Evolutionary conservation across 1,139 yeast species (phyloP).

Genomic region (Yamadazyma oceani): DNA sequence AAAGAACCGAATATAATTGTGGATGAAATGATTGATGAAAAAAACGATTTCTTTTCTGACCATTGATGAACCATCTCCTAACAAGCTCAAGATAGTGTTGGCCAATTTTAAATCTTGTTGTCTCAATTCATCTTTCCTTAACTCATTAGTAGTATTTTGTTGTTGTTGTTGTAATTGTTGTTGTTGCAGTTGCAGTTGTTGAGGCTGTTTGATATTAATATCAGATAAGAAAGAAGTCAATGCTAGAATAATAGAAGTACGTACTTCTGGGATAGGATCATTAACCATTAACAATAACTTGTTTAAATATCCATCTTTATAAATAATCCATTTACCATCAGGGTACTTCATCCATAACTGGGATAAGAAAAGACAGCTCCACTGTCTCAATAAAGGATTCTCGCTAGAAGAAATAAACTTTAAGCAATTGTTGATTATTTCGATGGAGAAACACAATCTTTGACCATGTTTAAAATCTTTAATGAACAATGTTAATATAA

Average conservation of each 20-base stretch:
- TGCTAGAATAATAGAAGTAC: conserved; percentile 81
- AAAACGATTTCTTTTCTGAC: conserved; percentile 84
- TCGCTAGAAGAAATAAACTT: conserved; percentile 70
- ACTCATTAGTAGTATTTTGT: conserved; percentile 21
- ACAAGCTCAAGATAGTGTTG: conserved; percentile 43
- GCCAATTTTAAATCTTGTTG: conserved; percentile 57
- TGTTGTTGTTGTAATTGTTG: conserved; percentile 25
- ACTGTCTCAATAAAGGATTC: conserved; percentile 83
- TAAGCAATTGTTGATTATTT: conserved; percentile 67
- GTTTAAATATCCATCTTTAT: conserved; percentile 63
- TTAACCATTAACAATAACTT: conserved; percentile 58
- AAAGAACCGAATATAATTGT: conserved; percentile 71
- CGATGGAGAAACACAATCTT: conserved; percentile 72
- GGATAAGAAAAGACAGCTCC: conserved; percentile 82
- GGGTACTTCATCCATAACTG: conserved; percentile 74
- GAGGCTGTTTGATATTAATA: conserved; percentile 21
- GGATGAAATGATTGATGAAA: conserved; percentile 72
- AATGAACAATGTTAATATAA: conserved; percentile 80
- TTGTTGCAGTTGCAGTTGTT: conserved; percentile 17
- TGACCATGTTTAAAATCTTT: conserved; percentile 81
- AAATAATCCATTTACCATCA: conserved; percentile 73
- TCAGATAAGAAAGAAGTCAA: conserved; percentile 69
- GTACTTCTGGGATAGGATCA: conserved; percentile 94
- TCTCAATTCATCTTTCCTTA: conserved; percentile 45
- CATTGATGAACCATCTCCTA: conserved; percentile 87